Evolutionary conservation across 148 eudicot species (phyloP).

Genomic region (Chenopodium suecicum): DNA sequence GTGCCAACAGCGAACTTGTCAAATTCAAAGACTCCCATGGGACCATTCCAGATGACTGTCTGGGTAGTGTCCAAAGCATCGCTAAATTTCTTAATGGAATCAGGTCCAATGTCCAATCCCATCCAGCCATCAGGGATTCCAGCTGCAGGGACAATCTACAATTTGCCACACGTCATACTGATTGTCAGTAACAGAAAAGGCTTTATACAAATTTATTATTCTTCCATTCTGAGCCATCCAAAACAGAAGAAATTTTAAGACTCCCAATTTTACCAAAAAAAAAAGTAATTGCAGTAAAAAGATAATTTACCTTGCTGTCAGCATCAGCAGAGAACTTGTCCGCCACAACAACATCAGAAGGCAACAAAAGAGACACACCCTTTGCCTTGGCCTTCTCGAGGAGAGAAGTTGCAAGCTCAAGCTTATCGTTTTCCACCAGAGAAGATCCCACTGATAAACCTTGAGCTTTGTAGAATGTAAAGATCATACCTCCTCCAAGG

Average conservation of each 20-base stretch:
- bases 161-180: constrained; percentile 11
- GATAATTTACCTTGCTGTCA: constrained; percentile 72
- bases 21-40: constrained; percentile 95
- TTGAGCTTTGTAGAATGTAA: constrained; percentile 89
- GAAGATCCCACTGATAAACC: constrained; percentile 89
- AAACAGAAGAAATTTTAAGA: background rate
- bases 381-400: constrained; percentile 84
- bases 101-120: constrained; percentile 97
- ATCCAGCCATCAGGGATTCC: constrained; percentile 94
- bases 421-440: constrained; percentile 82
- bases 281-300: background rate
- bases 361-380: constrained; percentile 76
- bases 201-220: background rate
- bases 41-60: constrained; percentile 95
- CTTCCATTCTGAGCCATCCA: background rate
- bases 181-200: background rate
- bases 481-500: constrained; percentile 95
- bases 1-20: constrained; percentile 77
- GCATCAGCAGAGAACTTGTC: constrained; percentile 97
- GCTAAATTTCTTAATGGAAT: constrained; percentile 72
- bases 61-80: constrained; percentile 82
- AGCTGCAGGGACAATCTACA: constrained; percentile 78
- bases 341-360: constrained; percentile 80
- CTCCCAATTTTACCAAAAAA: background rate
- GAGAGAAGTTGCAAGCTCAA: constrained; percentile 74